Conservation (phyloP, 176 grass and related monocot genomes). For the Coix lacrymajobi region DNA sequence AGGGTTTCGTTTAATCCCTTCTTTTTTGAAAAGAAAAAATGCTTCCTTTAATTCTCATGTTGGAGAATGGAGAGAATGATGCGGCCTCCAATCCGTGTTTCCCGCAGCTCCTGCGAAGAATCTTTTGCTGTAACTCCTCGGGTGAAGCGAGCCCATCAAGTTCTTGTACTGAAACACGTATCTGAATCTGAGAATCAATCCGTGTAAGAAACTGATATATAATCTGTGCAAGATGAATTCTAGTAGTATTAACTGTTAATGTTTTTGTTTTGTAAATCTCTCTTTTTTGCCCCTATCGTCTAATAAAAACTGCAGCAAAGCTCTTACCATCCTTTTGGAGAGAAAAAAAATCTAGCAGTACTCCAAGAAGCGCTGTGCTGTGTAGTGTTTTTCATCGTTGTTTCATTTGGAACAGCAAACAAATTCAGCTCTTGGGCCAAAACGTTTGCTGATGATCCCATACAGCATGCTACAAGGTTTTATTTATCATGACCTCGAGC, state of each 20-base stretch:
- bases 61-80: conserved; percentile 22
- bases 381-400: neutral
- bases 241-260: no score
- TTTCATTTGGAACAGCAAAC: neutral
- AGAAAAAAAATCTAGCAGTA: no score
- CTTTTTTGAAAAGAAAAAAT: neutral
- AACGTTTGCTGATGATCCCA: neutral
- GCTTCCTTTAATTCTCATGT: neutral
- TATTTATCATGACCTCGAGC: neutral
- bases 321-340: no score
- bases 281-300: no score
- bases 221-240: neutral
- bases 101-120: neutral
- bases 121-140: conserved; percentile 6
- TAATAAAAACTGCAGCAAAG: no score
- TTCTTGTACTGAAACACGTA: neutral
- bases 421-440: neutral
- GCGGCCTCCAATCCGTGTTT: conserved; percentile 32
- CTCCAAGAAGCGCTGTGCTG: neutral
- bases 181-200: neutral
- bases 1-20: neutral
- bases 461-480: neutral
- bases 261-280: no score
- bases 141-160: neutral
- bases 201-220: neutral